Conservation (phyloP, 768 basidiomycete species). For the Amylocystis lapponica region DNA sequence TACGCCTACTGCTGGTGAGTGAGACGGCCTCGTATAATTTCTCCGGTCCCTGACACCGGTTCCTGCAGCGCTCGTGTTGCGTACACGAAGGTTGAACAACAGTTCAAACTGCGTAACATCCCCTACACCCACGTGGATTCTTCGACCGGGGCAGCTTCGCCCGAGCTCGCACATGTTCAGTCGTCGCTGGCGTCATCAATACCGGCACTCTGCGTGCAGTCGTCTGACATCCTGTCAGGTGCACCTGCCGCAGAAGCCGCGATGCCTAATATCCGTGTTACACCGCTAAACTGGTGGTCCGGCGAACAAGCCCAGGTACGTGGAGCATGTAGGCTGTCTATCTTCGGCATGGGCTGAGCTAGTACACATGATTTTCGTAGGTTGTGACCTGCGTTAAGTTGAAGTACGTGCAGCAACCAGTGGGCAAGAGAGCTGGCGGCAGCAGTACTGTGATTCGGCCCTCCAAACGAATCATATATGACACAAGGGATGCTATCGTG, state of each 20-base stretch:
- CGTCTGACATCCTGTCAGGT: constrained; percentile 73
- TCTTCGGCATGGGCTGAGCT: neutral
- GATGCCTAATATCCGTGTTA: constrained; percentile 87
- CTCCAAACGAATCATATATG: constrained; percentile 84
- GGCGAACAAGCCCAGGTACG: constrained; percentile 57
- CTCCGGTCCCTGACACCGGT: neutral
- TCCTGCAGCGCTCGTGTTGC: constrained; percentile 73
- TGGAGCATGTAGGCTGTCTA: neutral
- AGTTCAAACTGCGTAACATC: constrained; percentile 78
- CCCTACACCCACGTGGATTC: constrained; percentile 74
- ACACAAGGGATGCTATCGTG: constrained; percentile 82
- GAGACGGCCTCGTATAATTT: neutral
- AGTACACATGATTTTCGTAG: constrained; percentile 28
- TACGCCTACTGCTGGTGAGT: constrained; percentile 85
- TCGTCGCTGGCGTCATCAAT: constrained; percentile 74
- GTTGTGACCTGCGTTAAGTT: constrained; percentile 89
- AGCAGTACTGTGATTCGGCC: constrained; percentile 64
- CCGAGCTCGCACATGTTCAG: constrained; percentile 52
- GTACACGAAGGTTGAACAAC: constrained; percentile 83
- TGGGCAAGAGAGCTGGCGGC: constrained; percentile 64
- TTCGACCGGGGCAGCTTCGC: constrained; percentile 31
- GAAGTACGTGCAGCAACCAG: constrained; percentile 83
- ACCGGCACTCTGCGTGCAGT: constrained; percentile 79
- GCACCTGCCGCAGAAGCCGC: constrained; percentile 87
- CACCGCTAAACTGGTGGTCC: constrained; percentile 90